Conservation (phyloP, 2,329 filamentous ascomycete genomes). For the Talaromyces sp. region DNA sequence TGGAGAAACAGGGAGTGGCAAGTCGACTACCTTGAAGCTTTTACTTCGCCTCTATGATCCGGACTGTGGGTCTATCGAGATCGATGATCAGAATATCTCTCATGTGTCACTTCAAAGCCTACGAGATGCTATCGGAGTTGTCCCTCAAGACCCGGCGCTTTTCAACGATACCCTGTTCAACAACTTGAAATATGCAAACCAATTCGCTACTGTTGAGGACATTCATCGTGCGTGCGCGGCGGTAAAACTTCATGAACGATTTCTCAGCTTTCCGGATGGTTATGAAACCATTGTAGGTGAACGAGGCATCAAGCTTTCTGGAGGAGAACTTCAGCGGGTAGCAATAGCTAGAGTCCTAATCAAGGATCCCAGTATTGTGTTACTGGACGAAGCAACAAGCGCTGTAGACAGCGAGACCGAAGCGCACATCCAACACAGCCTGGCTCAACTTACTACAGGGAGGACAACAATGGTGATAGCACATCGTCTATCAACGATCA, state of each 20-base stretch:
- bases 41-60: constrained; percentile 94
- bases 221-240: constrained; percentile 65
- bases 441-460: constrained; percentile 79
- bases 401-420: constrained; percentile 93
- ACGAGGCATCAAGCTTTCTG: constrained; percentile 84
- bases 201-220: constrained; percentile 73
- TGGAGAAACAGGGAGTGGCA: constrained; percentile 89
- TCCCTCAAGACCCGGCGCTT: constrained; percentile 87
- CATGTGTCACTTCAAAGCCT: constrained; percentile 85
- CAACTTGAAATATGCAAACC: constrained; percentile 84
- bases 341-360: constrained; percentile 89
- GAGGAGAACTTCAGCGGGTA: constrained; percentile 95
- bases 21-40: constrained; percentile 88
- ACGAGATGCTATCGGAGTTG: constrained; percentile 84
- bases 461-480: constrained; percentile 95
- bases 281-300: constrained; percentile 96
- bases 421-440: constrained; percentile 85
- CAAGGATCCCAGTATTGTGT: constrained; percentile 82
- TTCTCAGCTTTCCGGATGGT: constrained; percentile 73
- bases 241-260: constrained; percentile 92
- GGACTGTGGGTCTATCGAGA: constrained; percentile 69
- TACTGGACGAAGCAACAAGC: constrained; percentile 93
- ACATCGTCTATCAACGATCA: constrained; percentile 90
- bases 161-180: constrained; percentile 85
- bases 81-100: constrained; percentile 80